Evolutionary conservation across 1,139 yeast genomes (phyloP).

Genomic region (Wickerhamiella pararugosa): DNA sequence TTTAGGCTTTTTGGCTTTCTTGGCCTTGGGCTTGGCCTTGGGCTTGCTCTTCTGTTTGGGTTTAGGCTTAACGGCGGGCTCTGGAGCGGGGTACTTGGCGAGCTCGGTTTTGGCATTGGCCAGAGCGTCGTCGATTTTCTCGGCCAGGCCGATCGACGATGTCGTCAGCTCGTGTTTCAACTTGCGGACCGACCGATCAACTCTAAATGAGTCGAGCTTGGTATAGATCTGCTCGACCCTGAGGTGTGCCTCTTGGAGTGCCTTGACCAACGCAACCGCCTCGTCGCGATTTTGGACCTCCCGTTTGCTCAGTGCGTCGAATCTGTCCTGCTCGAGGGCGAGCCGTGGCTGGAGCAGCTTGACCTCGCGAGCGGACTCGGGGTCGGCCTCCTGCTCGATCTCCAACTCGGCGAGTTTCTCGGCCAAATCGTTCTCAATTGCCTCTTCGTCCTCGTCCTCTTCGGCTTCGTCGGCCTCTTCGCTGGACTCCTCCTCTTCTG

Average conservation of each 20-base stretch:
- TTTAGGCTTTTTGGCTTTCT: background rate
- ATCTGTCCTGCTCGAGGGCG: background rate
- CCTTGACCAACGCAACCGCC: constrained; percentile 1
- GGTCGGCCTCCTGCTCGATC: background rate
- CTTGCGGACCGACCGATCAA: constrained; percentile 9
- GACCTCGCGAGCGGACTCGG: background rate
- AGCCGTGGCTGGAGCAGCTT: background rate
- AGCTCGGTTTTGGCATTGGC: background rate
- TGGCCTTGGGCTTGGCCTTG: background rate
- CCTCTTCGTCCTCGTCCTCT: background rate
- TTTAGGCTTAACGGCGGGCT: background rate
- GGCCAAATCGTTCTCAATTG: background rate
- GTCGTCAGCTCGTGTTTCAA: constrained; percentile 14
- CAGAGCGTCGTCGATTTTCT: constrained; percentile 11
- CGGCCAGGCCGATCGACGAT: constrained; percentile 15
- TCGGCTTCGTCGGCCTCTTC: background rate
- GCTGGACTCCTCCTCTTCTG: background rate
- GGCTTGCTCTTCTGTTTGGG: background rate
- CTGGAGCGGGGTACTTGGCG: background rate
- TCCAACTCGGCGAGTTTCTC: background rate
- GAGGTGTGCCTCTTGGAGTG: constrained; percentile 6
- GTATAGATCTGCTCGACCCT: constrained; percentile 13
- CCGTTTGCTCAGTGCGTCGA: background rate
- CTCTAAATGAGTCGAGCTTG: constrained; percentile 12
- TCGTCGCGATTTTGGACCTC: background rate